Base-by-base conservation (phyloP, 2,329 filamentous ascomycete genomes). In the Madurella mycetomatis region DNA sequence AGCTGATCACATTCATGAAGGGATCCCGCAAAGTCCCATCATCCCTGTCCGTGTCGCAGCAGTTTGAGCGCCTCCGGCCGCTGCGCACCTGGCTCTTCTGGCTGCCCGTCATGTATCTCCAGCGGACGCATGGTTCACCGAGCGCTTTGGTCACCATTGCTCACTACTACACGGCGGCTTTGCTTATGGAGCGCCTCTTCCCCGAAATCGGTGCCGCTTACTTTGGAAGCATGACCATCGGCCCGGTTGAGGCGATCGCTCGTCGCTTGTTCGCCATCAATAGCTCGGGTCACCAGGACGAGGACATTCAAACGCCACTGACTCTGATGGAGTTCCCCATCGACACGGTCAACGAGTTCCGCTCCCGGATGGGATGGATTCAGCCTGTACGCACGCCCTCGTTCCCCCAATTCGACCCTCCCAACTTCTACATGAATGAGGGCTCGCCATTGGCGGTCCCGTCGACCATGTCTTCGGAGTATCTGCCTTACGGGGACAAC, bases 71-170 rank as follows among this genome's bases (percentile, higher is more conserved):
- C 60, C 82, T 97, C 11, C 92, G 95, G 60, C 86, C 90, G 9
- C 80, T 99, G 55, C 83, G 92, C 52, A 88, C 89, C 63, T 96
- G 92, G 91, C 82, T 97, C 15, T 96, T 97, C 73, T 97, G 92
- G 91, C 83, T 96, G 52, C 94, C 94, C 1, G 85, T 96, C 34
- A 84, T 85, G 61, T 87, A 92, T 64, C 79, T 96, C 25, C 87
- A 92, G 67, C 84, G 85, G 60, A 87, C 86, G 45, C 84, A 86
- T 48, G 83, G 83, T 37, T 90, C 92, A 61, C 81, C 88, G 19
- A 88, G 83, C 56, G 87, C 90, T 1, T 78, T 96, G 61, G 79
- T 95, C 49, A 85, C 95, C 58, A 85, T 97, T 51, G 88, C 91
- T 11, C 89, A 97, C 67, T 90, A 96, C 70, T 97, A 96, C 73